Evolutionary conservation across 192 early-diverging fungal genomes (phyloP), one percentile per base, ranked within the genome.

Genomic region (Coemansia sp.): DNA sequence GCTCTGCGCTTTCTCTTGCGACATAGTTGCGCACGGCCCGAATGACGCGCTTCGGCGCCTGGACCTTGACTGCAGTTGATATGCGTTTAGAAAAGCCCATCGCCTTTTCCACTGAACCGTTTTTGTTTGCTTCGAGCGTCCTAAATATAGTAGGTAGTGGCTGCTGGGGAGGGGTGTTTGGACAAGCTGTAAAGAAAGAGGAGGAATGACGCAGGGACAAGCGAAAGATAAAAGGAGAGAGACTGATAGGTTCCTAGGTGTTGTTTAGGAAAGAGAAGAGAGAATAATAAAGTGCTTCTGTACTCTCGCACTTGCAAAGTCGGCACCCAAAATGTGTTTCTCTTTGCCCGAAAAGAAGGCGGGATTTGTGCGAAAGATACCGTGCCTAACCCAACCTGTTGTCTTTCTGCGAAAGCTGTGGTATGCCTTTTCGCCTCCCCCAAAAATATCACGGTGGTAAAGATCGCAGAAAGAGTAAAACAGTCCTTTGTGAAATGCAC

Each of bases 21-120:
- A 82, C 72, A 66, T 92, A 91, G 84, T 88, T 85, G 68, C 87
- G 88, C 21, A 88, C 70, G 16, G 91, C 88, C 68, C 89, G 90
- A 73, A 91, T 89, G 71, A 92, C 88, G 64, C 88, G 88, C 72
- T 89, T 90, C 12, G 89, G 91, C n/a, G 77, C 70, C 73, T 76
- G 63, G 12, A 67, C 64, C 67, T 73, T 82, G 48, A 64, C 62
- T 18, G 80, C 63, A 36, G 71, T 70, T 16, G 80, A 73, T 51
- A 68, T 57, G 72, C 71, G 71, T 62, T 70, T 78, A 23, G 69
- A 64, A 44, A 78, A 67, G 20, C 71, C 69, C 59, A 76, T 72
- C 59, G 36, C 6, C 39, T 62, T 34, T 36, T 34, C 16, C 12
- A 49, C 24, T 56, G 53, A 12, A 12, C 12, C 3, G 9, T 41